Percentiles rank a stretch among this genome's conserved stretches.
Evolutionary conservation across 2,329 filamentous ascomycete species (phyloP).

Genomic region (Alternaria ethzedia): DNA sequence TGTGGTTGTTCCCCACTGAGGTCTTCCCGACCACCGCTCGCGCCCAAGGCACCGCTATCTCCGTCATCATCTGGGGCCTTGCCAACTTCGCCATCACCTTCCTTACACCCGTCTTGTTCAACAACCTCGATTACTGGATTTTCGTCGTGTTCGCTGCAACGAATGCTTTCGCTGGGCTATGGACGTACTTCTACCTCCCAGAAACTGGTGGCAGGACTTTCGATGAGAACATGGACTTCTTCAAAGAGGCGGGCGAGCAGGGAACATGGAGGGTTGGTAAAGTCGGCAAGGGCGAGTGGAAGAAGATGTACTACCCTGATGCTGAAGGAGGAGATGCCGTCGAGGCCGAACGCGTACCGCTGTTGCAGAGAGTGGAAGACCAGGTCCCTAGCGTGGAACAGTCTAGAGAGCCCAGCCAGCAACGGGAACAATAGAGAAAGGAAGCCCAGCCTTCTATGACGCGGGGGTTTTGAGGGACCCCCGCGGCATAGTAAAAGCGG

Average conservation of each 20-base stretch:
- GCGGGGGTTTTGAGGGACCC: neutral
- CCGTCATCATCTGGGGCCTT: conserved; percentile 63
- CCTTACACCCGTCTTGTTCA: conserved; percentile 65
- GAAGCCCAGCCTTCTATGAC: neutral
- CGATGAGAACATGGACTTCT: conserved; percentile 67
- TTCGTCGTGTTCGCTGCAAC: conserved; percentile 64
- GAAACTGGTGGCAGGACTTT: conserved; percentile 65
- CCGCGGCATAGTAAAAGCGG: neutral
- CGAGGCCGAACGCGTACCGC: conserved; percentile 55
- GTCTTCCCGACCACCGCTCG: conserved; percentile 63
- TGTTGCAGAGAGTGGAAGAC: conserved; percentile 53
- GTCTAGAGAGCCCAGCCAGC: neutral
- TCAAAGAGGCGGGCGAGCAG: conserved; percentile 58
- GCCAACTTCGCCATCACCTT: conserved; percentile 66
- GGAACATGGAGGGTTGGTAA: conserved; percentile 62
- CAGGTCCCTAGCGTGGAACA: conserved; percentile 46
- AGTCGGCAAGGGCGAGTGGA: conserved; percentile 60
- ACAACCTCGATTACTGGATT: conserved; percentile 64
- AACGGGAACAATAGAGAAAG: neutral
- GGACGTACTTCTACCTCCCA: conserved; percentile 61
- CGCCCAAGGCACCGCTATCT: conserved; percentile 62
- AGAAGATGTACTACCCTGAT: conserved; percentile 52
- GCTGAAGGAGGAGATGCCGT: conserved; percentile 41
- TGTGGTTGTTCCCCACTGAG: conserved; percentile 67
- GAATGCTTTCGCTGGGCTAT: conserved; percentile 61